phyloP scores from a whole-genome alignment of 177 flowering plant species.

The Tripterygium wilfordii region DNA sequence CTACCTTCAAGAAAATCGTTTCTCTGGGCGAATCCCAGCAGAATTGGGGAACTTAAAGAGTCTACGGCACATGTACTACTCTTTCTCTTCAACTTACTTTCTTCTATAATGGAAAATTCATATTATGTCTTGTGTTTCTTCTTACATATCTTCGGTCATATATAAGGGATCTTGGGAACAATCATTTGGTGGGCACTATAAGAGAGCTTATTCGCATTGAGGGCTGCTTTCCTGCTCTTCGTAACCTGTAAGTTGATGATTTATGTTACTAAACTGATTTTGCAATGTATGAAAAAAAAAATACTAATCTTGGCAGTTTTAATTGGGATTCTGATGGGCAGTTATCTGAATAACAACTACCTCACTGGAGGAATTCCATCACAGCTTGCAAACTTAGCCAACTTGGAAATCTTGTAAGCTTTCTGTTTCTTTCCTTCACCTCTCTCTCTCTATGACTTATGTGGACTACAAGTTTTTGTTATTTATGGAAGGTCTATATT shows the following conservation, averaged over 20 bases:
- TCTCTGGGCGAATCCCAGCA: slow-evolving; percentile 77
- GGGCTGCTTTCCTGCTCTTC: slow-evolving; percentile 84
- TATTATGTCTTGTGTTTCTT: neutral
- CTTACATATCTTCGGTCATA: slow-evolving; percentile 4
- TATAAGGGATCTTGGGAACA: slow-evolving; percentile 89
- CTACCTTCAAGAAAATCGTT: slow-evolving; percentile 84
- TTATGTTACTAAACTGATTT: too few relatives aligned
- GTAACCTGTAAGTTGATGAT: slow-evolving; percentile 90
- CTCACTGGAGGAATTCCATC: slow-evolving; percentile 92
- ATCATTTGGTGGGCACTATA: slow-evolving; percentile 93
- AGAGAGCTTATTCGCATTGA: slow-evolving; percentile 84
- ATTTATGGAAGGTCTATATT: too few relatives aligned
- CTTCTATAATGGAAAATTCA: neutral
- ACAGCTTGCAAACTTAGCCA: slow-evolving; percentile 84
- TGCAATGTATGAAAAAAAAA: too few relatives aligned
- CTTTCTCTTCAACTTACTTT: neutral
- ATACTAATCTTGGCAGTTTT: neutral
- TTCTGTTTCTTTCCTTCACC: neutral
- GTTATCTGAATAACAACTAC: slow-evolving; percentile 82
- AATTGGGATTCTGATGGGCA: slow-evolving; percentile 8
- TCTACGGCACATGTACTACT: slow-evolving; percentile 77
- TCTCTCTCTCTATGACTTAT: neutral
- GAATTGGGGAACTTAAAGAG: slow-evolving; percentile 80
- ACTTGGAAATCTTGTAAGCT: slow-evolving; percentile 89
- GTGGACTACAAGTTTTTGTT: too few relatives aligned